Evolutionary conservation across 805 yeast genomes (phyloP).

Genomic region (Schizosaccharomyces lindneri): DNA sequence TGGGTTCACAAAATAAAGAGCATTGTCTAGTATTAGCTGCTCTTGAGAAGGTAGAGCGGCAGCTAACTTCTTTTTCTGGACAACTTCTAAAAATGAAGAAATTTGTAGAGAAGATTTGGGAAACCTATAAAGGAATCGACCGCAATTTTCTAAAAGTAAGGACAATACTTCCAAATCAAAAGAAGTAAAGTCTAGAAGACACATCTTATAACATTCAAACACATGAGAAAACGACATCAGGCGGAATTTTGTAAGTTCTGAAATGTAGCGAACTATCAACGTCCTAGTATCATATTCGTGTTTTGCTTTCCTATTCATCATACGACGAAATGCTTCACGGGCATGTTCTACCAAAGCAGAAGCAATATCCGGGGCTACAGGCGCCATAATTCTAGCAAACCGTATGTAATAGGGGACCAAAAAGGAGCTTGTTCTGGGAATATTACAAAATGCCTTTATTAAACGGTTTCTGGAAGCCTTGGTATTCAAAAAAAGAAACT

Average conservation of each 20-base stretch:
- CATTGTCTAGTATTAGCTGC: constrained; percentile 31
- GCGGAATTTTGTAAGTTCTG: constrained; percentile 55
- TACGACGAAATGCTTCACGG: constrained; percentile 17
- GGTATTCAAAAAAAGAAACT: constrained; percentile 25
- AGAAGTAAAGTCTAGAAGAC: constrained; percentile 27
- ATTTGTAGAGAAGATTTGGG: constrained; percentile 34
- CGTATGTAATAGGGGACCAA: constrained; percentile 27
- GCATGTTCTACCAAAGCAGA: constrained; percentile 28
- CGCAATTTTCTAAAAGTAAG: constrained; percentile 50
- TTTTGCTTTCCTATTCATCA: constrained; percentile 8
- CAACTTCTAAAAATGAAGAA: constrained; percentile 33
- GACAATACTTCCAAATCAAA: constrained; percentile 44
- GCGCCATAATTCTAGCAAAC: constrained; percentile 37
- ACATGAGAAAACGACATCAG: constrained; percentile 44
- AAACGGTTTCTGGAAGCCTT: constrained; percentile 48
- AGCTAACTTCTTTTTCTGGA: constrained; percentile 26
- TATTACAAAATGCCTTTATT: constrained; percentile 27
- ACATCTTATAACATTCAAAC: constrained; percentile 44
- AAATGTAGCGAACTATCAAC: constrained; percentile 29
- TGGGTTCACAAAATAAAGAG: constrained; percentile 14
- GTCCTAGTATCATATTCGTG: constrained; percentile 6
- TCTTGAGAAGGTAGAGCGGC: constrained; percentile 27
- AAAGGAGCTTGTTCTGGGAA: constrained; percentile 17
- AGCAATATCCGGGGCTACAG: constrained; percentile 24
- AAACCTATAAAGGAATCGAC: constrained; percentile 33